Evolutionary conservation across 2,329 filamentous ascomycete genomes (phyloP).

Genomic region (Mollisia scopiformis): DNA sequence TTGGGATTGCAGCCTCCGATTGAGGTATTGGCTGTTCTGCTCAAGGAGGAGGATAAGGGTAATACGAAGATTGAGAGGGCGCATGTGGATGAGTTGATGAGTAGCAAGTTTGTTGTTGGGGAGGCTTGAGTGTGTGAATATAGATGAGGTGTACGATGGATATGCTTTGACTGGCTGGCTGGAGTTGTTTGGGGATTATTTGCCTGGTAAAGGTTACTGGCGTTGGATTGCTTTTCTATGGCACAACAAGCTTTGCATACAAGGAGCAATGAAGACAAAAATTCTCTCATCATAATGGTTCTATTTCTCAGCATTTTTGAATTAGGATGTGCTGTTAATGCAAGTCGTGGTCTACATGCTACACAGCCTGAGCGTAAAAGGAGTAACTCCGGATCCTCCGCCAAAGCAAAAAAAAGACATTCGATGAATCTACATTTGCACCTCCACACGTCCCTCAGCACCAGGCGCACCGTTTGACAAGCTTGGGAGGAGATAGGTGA

Average conservation of each 20-base stretch:
- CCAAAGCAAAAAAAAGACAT: constrained; percentile 9
- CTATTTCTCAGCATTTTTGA: constrained; percentile 7
- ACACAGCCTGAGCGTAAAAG: constrained; percentile 20
- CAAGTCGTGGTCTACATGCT: constrained; percentile 29
- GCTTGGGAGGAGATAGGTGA: constrained; percentile 89
- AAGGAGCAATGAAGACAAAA: constrained; percentile 6
- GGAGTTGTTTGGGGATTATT: constrained; percentile 3
- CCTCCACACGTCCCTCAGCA: constrained; percentile 86
- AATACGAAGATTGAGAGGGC: constrained; percentile 63
- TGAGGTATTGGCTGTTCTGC: constrained; percentile 83
- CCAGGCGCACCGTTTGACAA: constrained; percentile 73
- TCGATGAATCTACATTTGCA: constrained; percentile 58
- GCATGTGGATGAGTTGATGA: constrained; percentile 71
- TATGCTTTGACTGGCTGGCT: not conserved
- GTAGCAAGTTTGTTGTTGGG: constrained; percentile 44
- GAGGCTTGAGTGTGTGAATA: constrained; percentile 19
- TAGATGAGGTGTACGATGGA: not conserved
- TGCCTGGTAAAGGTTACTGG: not conserved
- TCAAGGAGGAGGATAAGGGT: constrained; percentile 68
- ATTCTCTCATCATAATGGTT: not conserved
- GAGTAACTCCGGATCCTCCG: constrained; percentile 23
- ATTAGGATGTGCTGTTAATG: constrained; percentile 23
- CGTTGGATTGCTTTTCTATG: not conserved
- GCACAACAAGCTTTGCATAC: not conserved
- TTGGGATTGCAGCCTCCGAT: constrained; percentile 87